Percentiles rank a stretch among this genome's conserved stretches.
phyloP scores from a whole-genome alignment of 2,329 filamentous ascomycete species.

The Fusarium oxysporum region DNA sequence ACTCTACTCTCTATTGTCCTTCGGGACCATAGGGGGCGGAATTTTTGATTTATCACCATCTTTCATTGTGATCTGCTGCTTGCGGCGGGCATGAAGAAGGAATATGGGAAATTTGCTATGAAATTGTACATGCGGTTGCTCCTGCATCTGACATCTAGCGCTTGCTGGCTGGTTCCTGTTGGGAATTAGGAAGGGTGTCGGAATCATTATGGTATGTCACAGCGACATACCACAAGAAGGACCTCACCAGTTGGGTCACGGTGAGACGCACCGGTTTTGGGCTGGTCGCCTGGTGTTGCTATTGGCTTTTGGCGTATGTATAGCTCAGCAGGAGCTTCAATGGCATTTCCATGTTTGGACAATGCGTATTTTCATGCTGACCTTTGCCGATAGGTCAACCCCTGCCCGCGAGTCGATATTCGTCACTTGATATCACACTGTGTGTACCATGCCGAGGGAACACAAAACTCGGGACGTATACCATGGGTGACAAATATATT shows the following conservation, averaged over 20 bases:
- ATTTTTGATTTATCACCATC: slow-evolving; percentile 62
- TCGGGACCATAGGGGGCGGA: slow-evolving; percentile 65
- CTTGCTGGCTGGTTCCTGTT: neutral
- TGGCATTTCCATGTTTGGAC: slow-evolving; percentile 30
- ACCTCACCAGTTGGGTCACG: neutral
- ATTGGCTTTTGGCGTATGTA: slow-evolving; percentile 25
- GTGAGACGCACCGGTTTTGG: slow-evolving; percentile 25
- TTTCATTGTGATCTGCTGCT: slow-evolving; percentile 59
- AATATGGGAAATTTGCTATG: neutral
- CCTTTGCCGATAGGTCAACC: slow-evolving; percentile 16
- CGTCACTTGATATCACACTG: slow-evolving; percentile 27
- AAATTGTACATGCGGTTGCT: no score
- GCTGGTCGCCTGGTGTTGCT: neutral
- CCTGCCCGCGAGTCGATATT: neutral
- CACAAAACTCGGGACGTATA: neutral
- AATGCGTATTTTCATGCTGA: slow-evolving; percentile 33
- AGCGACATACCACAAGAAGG: neutral
- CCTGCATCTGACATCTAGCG: neutral
- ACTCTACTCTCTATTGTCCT: slow-evolving; percentile 62
- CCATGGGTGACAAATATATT: neutral
- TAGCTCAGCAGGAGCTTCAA: slow-evolving; percentile 8
- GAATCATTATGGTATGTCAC: neutral
- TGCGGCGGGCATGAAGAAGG: slow-evolving; percentile 58
- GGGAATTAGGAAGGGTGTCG: neutral
- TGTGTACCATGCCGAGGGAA: slow-evolving; percentile 17